Evolutionary conservation across 257 asterid genomes (phyloP), one percentile per base, ranked within the genome.

Genomic region (Lycium ferocissimum): DNA sequence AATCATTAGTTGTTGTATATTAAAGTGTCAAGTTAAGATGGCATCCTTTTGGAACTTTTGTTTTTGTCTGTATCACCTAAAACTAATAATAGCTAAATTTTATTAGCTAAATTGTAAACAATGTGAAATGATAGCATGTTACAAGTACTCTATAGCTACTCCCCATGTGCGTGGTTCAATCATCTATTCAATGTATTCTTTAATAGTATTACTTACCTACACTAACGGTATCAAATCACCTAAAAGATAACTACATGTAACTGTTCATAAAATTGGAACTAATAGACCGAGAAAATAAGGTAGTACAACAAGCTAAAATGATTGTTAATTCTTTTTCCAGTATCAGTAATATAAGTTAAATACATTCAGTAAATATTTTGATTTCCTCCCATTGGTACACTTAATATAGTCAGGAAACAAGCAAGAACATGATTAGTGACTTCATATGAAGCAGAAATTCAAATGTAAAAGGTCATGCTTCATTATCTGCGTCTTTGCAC

Each of bases 391-490:
- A 65, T 65, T 4, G n/a, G 45, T 33, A 10, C 9, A 65, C 11
- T 65, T 43, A 11, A 65, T 45, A n/a, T 20, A 72, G 38, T 47
- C 35, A 45, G n/a, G 37, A 45, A 73, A 5, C 9, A 45, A 20
- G 33, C 53, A 43, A 72, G 58, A 69, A 69, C 53, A 37, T 37
- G 4, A 69, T 69, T 69, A 4, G 45, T 69, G 78, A 70, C 78
- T 70, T 38, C 80, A 45, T 20, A 6, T 73, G 20, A 20, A 45
- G 59, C 78, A 17, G 26, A 70, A 35, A 13, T 70, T 70, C 78
- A 70, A 45, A 47, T 47, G 61, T 59, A 67, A 73, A 73, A 11
- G 59, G n/a, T 73, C 80, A n/a, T 73, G 80, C 3, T 20, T 73
- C 10, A 73, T 47, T 73, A 20, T 45, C 56, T n/a, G 80, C 57